A percentile compares a stretch with the other conserved stretches of the same genome.
Evolutionary conservation across 164 flowering plant species (phyloP).

Genomic region (Magnolia officinalis): DNA sequence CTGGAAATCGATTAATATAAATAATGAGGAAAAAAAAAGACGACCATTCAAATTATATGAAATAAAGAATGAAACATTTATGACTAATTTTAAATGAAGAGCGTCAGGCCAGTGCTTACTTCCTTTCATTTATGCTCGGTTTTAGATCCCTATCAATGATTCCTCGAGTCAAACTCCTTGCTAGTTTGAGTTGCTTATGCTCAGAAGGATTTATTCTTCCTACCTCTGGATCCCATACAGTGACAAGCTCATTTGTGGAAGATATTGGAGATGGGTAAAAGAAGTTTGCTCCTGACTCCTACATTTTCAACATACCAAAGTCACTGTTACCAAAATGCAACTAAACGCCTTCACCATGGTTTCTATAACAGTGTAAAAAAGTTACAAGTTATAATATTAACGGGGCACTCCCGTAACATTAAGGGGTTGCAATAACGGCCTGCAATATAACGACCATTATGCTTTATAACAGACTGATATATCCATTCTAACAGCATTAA

Average conservation of each 20-base stretch:
- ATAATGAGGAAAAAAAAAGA: neutral
- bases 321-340: too few species aligned
- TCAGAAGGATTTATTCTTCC: conserved; percentile 95
- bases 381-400: too few species aligned
- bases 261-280: conserved; percentile 79
- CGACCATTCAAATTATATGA: neutral
- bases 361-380: too few species aligned
- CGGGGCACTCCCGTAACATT: too few species aligned
- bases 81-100: neutral
- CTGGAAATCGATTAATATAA: too few species aligned
- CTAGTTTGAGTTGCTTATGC: conserved; percentile 95
- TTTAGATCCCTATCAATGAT: conserved; percentile 95
- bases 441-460: too few species aligned
- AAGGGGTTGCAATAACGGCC: too few species aligned
- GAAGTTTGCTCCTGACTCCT: conserved; percentile 97
- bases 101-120: conserved; percentile 45
- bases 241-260: conserved; percentile 92
- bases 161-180: conserved; percentile 93
- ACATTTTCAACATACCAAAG: conserved; percentile 8
- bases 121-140: conserved; percentile 86
- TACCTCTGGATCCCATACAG: conserved; percentile 97
- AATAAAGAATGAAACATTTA: neutral
- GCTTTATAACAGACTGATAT: too few species aligned
- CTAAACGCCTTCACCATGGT: too few species aligned
- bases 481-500: too few species aligned